Evolutionary conservation across 495 filamentous ascomycete genomes (phyloP).

Genomic region (Xylaria intraflava): DNA sequence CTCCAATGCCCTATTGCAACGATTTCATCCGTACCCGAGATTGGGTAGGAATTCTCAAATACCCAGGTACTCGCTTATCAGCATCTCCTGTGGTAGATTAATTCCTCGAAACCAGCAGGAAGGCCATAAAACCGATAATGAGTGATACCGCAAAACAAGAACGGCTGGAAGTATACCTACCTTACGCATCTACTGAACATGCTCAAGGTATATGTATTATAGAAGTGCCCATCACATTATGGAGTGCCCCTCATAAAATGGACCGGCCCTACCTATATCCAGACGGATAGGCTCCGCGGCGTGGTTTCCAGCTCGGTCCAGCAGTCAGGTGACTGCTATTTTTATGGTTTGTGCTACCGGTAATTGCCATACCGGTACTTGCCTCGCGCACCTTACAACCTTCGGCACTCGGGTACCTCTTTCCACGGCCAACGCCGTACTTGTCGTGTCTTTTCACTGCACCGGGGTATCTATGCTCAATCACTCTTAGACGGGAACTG

Average conservation of each 20-base stretch:
- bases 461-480: too few species aligned
- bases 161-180: background rate
- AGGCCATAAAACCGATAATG: too few species aligned
- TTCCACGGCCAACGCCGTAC: too few species aligned
- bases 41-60: too few species aligned
- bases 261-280: background rate
- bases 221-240: too few species aligned
- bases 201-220: too few species aligned
- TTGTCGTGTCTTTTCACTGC: too few species aligned
- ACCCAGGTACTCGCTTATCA: too few species aligned
- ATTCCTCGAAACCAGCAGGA: too few species aligned
- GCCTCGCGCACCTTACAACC: background rate
- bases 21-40: background rate
- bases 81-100: too few species aligned
- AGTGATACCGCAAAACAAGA: background rate
- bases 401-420: background rate
- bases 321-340: slow-evolving; percentile 9
- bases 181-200: background rate
- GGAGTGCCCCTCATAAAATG: background rate
- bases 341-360: background rate
- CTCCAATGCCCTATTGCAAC: background rate
- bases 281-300: slow-evolving; percentile 3
- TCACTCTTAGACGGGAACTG: background rate
- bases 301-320: slow-evolving; percentile 7
- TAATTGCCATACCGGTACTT: background rate